Conservation (phyloP, 345 rosid genomes). For the Durio zibethinus region DNA sequence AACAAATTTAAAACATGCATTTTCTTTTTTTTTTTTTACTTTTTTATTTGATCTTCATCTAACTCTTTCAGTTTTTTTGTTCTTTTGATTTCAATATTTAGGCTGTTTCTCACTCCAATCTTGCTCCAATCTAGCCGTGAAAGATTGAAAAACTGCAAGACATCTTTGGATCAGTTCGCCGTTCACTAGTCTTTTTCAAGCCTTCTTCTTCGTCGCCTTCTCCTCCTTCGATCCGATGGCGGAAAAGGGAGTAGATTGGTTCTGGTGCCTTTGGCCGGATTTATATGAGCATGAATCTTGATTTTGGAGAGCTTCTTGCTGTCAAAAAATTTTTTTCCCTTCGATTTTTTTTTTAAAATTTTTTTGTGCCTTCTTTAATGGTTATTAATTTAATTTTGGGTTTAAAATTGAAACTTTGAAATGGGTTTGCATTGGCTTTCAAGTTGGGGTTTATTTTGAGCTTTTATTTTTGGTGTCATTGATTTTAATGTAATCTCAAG, state of each 20-base stretch:
- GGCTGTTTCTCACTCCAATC: too few species aligned
- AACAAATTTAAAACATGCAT: too few species aligned
- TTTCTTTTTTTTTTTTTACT: too few species aligned
- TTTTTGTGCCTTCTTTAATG: conserved; percentile 1
- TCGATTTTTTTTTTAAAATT: neutral
- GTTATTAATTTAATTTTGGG: conserved; percentile 10
- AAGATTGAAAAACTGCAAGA: too few species aligned
- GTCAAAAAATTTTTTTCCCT: conserved; percentile 58
- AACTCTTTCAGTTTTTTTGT: too few species aligned
- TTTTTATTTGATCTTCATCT: too few species aligned
- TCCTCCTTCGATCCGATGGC: conserved; percentile 65
- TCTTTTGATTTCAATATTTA: too few species aligned
- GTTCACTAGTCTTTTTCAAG: conserved; percentile 63
- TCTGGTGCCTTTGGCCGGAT: conserved; percentile 91
- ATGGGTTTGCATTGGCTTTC: conserved; percentile 6
- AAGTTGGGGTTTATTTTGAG: neutral
- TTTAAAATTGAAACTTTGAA: neutral
- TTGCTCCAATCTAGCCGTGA: too few species aligned
- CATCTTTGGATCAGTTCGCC: conserved; percentile 76
- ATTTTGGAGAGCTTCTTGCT: conserved; percentile 94
- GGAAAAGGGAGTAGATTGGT: conserved; percentile 89
- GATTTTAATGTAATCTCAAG: neutral
- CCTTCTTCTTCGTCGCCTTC: conserved; percentile 37
- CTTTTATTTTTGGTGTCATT: neutral
- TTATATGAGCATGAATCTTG: conserved; percentile 95